Evolutionary conservation across 345 rosid species (phyloP).

Genomic region (Eucalyptus brandiana): DNA sequence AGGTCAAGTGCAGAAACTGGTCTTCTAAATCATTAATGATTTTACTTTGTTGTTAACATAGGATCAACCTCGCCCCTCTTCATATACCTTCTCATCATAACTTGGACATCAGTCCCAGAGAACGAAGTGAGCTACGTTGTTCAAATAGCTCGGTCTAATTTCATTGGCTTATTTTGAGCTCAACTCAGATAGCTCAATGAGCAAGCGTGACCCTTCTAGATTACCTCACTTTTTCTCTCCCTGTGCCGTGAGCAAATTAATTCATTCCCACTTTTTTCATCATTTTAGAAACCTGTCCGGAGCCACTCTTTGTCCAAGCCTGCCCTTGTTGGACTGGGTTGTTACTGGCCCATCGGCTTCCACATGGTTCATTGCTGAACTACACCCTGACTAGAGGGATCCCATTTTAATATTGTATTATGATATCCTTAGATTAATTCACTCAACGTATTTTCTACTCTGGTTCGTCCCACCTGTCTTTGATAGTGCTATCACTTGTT

Average conservation of each 20-base stretch:
- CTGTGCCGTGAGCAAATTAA: rapidly evolving
- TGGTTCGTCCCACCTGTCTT: rapidly evolving
- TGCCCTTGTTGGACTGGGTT: too few species aligned
- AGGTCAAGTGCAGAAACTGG: neutral
- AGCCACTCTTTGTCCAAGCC: too few species aligned
- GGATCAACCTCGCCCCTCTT: neutral
- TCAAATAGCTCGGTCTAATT: neutral
- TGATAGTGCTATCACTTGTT: too few species aligned
- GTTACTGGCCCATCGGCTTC: too few species aligned
- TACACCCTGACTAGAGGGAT: rapidly evolving
- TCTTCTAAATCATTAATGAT: neutral
- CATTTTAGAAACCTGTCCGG: rapidly evolving
- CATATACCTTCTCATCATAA: neutral
- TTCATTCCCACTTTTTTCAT: too few species aligned
- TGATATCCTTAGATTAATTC: too few species aligned
- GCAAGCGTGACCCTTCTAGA: rapidly evolving
- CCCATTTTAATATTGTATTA: too few species aligned
- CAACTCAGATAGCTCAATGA: neutral
- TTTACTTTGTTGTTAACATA: neutral
- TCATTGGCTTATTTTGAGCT: neutral
- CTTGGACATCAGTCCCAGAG: neutral
- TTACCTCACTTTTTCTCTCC: too few species aligned
- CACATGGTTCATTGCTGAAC: too few species aligned
- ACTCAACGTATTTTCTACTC: rapidly evolving
- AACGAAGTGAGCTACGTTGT: neutral